Conservation (phyloP, 2,329 filamentous ascomycete genomes). For the Endoconidiophora laricicola region DNA sequence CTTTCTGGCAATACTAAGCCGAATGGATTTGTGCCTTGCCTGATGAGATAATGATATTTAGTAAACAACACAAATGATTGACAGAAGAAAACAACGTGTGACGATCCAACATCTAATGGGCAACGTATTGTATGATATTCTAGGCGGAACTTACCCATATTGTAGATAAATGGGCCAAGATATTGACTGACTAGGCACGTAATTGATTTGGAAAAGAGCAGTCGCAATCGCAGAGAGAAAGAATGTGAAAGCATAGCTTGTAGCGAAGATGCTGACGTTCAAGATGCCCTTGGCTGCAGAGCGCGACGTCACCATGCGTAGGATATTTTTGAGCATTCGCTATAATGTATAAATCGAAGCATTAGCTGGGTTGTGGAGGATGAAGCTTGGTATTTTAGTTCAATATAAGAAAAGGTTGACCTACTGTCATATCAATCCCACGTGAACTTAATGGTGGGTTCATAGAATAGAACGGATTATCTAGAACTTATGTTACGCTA, state of each 20-base stretch:
- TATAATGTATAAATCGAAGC: background rate
- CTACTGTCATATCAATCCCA: too few species aligned
- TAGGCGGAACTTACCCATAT: constrained; percentile 31
- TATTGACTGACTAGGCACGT: constrained; percentile 37
- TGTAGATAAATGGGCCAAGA: constrained; percentile 38
- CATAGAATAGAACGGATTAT: too few species aligned
- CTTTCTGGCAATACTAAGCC: constrained; percentile 30
- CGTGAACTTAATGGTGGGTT: too few species aligned
- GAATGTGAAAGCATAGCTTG: constrained; percentile 25
- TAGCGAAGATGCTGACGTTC: constrained; percentile 28
- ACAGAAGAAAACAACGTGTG: background rate
- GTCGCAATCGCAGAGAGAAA: constrained; percentile 31
- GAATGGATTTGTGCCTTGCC: constrained; percentile 35
- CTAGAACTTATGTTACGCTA: too few species aligned
- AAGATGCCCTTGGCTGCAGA: constrained; percentile 33
- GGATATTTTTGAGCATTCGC: background rate
- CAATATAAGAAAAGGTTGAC: background rate
- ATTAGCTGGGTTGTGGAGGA: constrained; percentile 20
- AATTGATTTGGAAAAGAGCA: constrained; percentile 39
- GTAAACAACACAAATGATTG: background rate
- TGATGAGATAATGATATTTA: constrained; percentile 15
- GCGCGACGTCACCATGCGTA: constrained; percentile 26
- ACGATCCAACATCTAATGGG: background rate
- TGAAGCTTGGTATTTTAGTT: background rate
- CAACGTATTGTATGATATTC: too few species aligned